These are phyloP conservation scores for Clitopilus passeckerianus DNA, from an alignment of 768 basidiomycete genomes.

Conservation along the genomic window DNA sequence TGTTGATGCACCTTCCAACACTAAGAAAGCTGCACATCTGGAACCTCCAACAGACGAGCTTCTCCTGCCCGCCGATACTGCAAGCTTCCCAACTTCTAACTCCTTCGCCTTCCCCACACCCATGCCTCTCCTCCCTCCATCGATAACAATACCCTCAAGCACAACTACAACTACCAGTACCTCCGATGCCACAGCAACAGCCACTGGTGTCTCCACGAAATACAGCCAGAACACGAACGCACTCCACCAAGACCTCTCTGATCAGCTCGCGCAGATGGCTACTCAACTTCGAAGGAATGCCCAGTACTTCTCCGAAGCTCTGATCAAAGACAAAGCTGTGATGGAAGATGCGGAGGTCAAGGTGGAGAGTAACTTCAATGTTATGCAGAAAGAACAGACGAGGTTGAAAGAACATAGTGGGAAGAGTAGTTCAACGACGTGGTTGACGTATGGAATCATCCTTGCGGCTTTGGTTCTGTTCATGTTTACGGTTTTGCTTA, in stretches of 20 bases:
- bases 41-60: slow-evolving; percentile 27
- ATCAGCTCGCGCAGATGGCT: slow-evolving; percentile 81
- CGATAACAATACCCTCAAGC: slow-evolving; percentile 21
- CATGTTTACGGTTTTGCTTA: slow-evolving; percentile 65
- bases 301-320: slow-evolving; percentile 64
- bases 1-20: neutral
- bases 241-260: slow-evolving; percentile 70
- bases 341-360: slow-evolving; percentile 65
- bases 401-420: slow-evolving; percentile 57
- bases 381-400: slow-evolving; percentile 61
- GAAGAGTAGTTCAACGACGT: slow-evolving; percentile 69
- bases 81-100: slow-evolving; percentile 14
- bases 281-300: slow-evolving; percentile 83
- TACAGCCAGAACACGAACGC: slow-evolving; percentile 52
- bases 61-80: slow-evolving; percentile 31
- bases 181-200: slow-evolving; percentile 20
- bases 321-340: slow-evolving; percentile 72
- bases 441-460: slow-evolving; percentile 60
- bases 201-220: slow-evolving; percentile 23
- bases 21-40: slow-evolving; percentile 6
- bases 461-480: slow-evolving; percentile 66
- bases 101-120: slow-evolving; percentile 16
- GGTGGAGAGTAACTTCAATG: slow-evolving; percentile 66
- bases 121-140: slow-evolving; percentile 25
- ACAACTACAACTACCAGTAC: slow-evolving; percentile 22